phyloP scores from a whole-genome alignment of 768 basidiomycete genomes.

The Lentinula edodes region DNA sequence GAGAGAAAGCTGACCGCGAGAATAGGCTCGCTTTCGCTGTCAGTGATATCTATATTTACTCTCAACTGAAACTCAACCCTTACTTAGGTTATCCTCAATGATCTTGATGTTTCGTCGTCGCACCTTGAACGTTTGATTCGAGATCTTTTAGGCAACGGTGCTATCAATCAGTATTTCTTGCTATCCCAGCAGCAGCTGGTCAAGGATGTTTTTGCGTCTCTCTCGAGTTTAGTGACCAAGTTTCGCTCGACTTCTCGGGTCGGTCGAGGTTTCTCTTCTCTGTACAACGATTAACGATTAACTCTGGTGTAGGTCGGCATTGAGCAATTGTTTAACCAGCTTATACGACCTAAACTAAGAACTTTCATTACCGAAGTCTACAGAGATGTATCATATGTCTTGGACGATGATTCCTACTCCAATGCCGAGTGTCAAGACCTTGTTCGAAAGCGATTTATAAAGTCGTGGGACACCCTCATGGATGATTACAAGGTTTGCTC shows the following conservation, averaged over 20 bases:
- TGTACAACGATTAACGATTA: not conserved
- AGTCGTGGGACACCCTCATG: conserved; percentile 79
- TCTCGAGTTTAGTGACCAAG: conserved; percentile 52
- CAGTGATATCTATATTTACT: conserved; percentile 23
- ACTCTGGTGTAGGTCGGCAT: conserved; percentile 56
- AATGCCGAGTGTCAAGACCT: conserved; percentile 81
- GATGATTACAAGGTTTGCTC: conserved; percentile 78
- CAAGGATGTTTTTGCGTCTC: conserved; percentile 39
- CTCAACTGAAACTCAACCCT: not conserved
- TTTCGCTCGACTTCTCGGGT: conserved; percentile 76
- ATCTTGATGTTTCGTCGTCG: conserved; percentile 86
- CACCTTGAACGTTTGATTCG: conserved; percentile 81
- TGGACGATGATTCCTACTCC: conserved; percentile 86
- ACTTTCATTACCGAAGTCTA: conserved; percentile 83
- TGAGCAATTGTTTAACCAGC: conserved; percentile 94
- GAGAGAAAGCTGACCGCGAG: conserved; percentile 79
- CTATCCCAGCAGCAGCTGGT: conserved; percentile 48
- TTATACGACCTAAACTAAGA: conserved; percentile 82
- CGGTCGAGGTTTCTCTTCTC: conserved; percentile 13
- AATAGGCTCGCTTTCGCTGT: conserved; percentile 79
- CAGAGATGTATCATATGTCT: conserved; percentile 80
- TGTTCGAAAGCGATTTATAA: conserved; percentile 86
- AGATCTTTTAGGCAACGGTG: conserved; percentile 51
- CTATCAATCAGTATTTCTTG: conserved; percentile 64
- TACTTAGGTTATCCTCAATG: conserved; percentile 79